Percentiles rank a stretch among this genome's conserved stretches.
Conservation (phyloP, 2,329 filamentous ascomycete genomes). For the Verticillium nonalfalfae region DNA sequence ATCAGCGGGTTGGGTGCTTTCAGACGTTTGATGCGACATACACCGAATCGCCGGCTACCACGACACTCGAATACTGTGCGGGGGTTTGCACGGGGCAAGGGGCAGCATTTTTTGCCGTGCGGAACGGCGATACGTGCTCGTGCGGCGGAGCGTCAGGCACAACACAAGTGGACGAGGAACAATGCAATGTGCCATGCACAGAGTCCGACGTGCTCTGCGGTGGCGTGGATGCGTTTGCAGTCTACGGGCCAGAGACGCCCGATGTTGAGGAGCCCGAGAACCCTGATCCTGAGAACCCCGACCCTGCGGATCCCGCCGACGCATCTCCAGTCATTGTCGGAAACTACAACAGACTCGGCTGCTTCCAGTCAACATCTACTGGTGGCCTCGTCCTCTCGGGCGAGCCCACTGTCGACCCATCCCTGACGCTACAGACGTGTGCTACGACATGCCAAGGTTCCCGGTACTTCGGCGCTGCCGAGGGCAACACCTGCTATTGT, state of each 20-base stretch:
- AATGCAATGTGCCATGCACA: slow-evolving; percentile 24
- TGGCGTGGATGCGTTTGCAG: slow-evolving; percentile 22
- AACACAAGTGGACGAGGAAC: slow-evolving; percentile 16
- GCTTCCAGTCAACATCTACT: not conserved
- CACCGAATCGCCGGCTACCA: not conserved
- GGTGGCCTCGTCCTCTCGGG: not conserved
- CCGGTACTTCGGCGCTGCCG: not conserved
- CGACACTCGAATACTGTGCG: not conserved
- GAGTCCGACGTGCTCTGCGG: slow-evolving; percentile 26
- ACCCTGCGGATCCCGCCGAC: not conserved
- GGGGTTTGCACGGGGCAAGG: not conserved
- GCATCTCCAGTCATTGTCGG: not conserved
- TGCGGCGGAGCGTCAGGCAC: slow-evolving; percentile 23
- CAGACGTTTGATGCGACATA: not conserved
- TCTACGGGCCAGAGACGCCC: slow-evolving; percentile 22
- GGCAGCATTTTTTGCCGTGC: not conserved
- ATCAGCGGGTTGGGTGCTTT: not conserved
- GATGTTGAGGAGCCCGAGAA: slow-evolving; percentile 9
- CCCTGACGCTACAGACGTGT: not conserved
- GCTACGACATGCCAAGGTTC: not conserved
- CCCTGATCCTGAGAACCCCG: not conserved
- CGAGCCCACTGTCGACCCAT: not conserved
- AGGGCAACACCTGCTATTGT: slow-evolving; percentile 19
- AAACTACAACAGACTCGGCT: not conserved
- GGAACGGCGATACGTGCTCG: slow-evolving; percentile 20